Evolutionary conservation across 768 basidiomycete genomes (phyloP), one percentile per base, ranked within the genome.

Genomic region (Agrocybe praecox): DNA sequence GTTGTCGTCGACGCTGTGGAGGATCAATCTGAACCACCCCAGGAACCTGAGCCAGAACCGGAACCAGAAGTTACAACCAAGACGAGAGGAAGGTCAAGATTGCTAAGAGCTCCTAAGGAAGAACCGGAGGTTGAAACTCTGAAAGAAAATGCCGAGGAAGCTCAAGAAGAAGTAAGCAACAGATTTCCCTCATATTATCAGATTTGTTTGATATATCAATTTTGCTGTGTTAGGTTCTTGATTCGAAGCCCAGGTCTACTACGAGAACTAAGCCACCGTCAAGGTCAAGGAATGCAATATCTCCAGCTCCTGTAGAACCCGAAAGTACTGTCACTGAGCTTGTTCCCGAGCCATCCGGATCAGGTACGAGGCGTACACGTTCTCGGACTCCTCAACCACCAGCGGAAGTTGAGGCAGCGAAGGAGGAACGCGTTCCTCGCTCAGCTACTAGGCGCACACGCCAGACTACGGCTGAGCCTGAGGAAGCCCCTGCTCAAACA

Each of bases 391-490:
- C 67, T 53, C 63, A 64, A 24, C 58, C 64, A 29, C 32, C 36
- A 6, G 46, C 53, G 22, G 55, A 56, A 18, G 59, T 45, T 8
- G 54, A 61, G n/a, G 34, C 32, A 26, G 47, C 26, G 29, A 29
- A 22, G 2, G 57, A 45, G 24, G 46, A 55, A 43, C 49, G 32
- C 26, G 24, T 53, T 8, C 52, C 46, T 18, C 50, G 56, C 8
- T 44, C 49, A 22, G 55, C 63, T 6, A 53, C 63, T 2, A 68
- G 70, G 22, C 62, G 69, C 18, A 63, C 60, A 5, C 69, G 69
- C 9, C 69, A 71, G 52, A 56, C 59, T 6, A 68, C 65, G 12
- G 62, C 56, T 2, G 70, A 73, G 32, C 60, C 62, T 0, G 62
- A 67, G n/a, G 68, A 68, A 34, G 52, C 56, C 15, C 12, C 32